Evolutionary conservation across 306 rosid species (phyloP).

Genomic region (Casuarina glauca): DNA sequence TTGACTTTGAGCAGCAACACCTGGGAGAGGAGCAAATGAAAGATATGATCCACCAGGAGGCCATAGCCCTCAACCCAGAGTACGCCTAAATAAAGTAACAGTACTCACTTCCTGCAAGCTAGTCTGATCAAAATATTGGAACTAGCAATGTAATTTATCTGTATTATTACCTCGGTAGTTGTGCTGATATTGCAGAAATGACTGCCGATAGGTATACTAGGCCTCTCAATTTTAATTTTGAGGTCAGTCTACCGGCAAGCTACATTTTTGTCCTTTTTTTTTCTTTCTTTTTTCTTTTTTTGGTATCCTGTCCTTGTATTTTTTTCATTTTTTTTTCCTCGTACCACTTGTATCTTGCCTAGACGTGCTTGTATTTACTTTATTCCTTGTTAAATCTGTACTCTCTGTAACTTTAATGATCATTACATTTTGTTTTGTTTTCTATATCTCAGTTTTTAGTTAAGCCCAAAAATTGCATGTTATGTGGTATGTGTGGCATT

Average conservation of each 20-base stretch:
- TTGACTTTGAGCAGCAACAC: constrained; percentile 83
- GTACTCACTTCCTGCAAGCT: background rate
- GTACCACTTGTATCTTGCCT: constrained; percentile 21
- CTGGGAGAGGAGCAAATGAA: constrained; percentile 90
- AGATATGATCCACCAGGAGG: constrained; percentile 89
- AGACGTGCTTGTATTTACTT: constrained; percentile 40
- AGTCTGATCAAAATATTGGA: constrained; percentile 2
- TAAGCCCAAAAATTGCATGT: too few relatives aligned
- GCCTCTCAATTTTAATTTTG: constrained; percentile 30
- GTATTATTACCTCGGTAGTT: constrained; percentile 31
- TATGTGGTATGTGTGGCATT: too few relatives aligned
- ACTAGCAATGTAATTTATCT: constrained; percentile 16
- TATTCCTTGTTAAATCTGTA: constrained; percentile 22
- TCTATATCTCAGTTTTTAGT: background rate
- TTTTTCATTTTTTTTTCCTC: constrained; percentile 7
- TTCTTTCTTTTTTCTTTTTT: constrained; percentile 17
- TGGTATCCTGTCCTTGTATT: constrained; percentile 6
- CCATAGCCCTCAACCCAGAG: constrained; percentile 79
- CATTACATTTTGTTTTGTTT: constrained; percentile 7
- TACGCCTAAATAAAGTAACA: constrained; percentile 38
- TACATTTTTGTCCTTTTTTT: constrained; percentile 1
- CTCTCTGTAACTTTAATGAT: constrained; percentile 26
- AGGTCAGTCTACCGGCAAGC: constrained; percentile 21
- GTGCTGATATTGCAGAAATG: constrained; percentile 26
- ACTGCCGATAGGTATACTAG: constrained; percentile 36